These are phyloP conservation scores for Lentinula sp. DNA, from an alignment of 768 basidiomycete species.

Conservation along the genomic window DNA sequence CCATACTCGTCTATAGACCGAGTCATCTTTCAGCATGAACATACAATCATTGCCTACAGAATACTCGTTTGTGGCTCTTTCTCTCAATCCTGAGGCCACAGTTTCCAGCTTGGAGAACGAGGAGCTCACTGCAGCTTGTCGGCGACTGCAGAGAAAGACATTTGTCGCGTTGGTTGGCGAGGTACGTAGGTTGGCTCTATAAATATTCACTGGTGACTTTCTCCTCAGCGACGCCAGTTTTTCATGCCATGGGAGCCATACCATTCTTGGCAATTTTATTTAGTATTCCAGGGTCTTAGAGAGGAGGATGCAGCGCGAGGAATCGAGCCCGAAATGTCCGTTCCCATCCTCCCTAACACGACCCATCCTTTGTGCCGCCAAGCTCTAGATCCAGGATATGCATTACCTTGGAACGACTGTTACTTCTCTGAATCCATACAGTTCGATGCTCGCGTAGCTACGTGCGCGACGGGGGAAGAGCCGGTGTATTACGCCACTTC, in stretches of 20 bases:
- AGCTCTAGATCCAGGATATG: slow-evolving; percentile 2
- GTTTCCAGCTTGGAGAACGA: not conserved
- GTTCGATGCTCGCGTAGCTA: not conserved
- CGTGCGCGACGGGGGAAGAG: not conserved
- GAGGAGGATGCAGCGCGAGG: not conserved
- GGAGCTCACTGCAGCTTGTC: not conserved
- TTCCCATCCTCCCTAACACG: slow-evolving; percentile 8
- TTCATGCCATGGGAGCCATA: not conserved
- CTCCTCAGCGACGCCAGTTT: not conserved
- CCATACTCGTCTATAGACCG: no score
- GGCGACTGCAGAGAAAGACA: slow-evolving; percentile 3
- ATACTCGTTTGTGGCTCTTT: slow-evolving; percentile 3
- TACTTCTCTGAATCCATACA: not conserved
- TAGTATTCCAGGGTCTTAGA: slow-evolving; percentile 7
- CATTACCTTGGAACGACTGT: slow-evolving; percentile 11
- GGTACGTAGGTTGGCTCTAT: not conserved
- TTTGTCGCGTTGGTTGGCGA: slow-evolving; percentile 3
- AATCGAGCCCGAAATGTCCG: slow-evolving; percentile 7
- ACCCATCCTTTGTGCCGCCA: slow-evolving; percentile 5
- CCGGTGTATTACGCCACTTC: not conserved
- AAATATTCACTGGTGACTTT: not conserved
- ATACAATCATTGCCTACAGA: not conserved
- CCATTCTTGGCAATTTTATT: not conserved
- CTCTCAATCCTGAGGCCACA: slow-evolving; percentile 5
- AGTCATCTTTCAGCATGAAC: not conserved